These are phyloP conservation scores for Picochlorum sp. DNA, from an alignment of 139 green algal species.

Conservation along the genomic window DNA sequence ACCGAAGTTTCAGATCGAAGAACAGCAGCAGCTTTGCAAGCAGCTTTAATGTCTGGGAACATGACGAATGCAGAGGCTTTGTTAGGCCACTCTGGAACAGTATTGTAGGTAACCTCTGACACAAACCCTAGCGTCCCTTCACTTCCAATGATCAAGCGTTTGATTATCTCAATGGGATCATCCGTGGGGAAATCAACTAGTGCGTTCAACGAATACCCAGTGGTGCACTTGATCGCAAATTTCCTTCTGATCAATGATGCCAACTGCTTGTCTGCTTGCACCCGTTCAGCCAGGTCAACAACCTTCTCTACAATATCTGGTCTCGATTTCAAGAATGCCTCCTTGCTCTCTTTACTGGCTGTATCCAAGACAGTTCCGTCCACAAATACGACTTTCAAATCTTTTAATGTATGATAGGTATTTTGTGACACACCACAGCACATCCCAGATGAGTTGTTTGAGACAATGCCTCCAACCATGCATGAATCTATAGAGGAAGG, in stretches of 20 bases:
- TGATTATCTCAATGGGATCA: constrained; percentile 94
- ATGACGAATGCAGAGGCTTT: constrained; percentile 84
- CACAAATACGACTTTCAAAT: constrained; percentile 87
- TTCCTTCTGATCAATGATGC: constrained; percentile 85
- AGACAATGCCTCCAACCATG: constrained; percentile 90
- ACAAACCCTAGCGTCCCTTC: constrained; percentile 95
- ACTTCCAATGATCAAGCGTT: constrained; percentile 83
- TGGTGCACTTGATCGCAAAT: constrained; percentile 99
- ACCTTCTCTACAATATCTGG: constrained; percentile 64
- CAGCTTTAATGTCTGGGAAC: constrained; percentile 77
- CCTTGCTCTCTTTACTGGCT: constrained; percentile 49
- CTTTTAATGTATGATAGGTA: constrained; percentile 90
- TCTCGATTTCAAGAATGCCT: constrained; percentile 68
- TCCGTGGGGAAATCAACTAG: constrained; percentile 85
- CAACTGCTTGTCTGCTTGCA: constrained; percentile 73
- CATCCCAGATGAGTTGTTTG: constrained; percentile 97
- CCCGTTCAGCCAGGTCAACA: constrained; percentile 41
- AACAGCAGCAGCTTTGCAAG: constrained; percentile 62
- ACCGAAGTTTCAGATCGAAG: constrained; percentile 77
- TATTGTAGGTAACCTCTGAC: constrained; percentile 81
- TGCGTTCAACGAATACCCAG: constrained; percentile 81
- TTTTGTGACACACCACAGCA: constrained; percentile 94
- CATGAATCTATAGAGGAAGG: constrained; percentile 89
- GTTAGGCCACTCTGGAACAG: constrained; percentile 78
- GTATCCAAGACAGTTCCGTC: constrained; percentile 95